Percentiles rank a stretch among this genome's conserved stretches.
Conservation (phyloP, 371 early-diverging fungal species). For the Circinella minor region DNA sequence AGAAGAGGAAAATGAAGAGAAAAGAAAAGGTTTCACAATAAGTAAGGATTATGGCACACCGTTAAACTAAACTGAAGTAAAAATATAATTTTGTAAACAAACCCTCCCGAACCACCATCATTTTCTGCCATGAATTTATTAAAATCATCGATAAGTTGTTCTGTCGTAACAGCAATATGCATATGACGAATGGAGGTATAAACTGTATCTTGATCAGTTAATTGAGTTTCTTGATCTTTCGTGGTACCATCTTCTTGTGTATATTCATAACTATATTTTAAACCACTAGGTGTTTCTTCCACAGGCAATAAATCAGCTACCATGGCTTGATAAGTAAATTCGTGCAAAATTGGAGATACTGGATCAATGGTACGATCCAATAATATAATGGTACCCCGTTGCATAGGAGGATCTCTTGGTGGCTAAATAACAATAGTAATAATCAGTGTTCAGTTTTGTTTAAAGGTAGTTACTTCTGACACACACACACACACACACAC, state of each 20-base stretch:
- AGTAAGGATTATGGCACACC: no score
- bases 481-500: no score
- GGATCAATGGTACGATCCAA: conserved; percentile 92
- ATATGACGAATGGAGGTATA: conserved; percentile 87
- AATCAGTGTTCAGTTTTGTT: background rate
- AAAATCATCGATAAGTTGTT: conserved; percentile 80
- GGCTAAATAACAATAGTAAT: conserved; percentile 36
- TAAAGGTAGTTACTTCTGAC: no score
- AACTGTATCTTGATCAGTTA: conserved; percentile 77
- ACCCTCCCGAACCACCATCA: conserved; percentile 54
- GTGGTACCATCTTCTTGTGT: conserved; percentile 57
- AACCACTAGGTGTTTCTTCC: conserved; percentile 61
- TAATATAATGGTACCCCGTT: conserved; percentile 79
- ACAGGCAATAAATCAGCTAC: conserved; percentile 84
- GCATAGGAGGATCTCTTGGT: conserved; percentile 62
- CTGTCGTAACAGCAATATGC: conserved; percentile 92
- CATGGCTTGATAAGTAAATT: conserved; percentile 96
- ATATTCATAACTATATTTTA: conserved; percentile 68
- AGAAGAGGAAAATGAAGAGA: no score
- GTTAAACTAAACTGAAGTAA: background rate
- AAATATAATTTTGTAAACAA: conserved; percentile 5
- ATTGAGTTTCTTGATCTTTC: conserved; percentile 60
- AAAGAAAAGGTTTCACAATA: background rate
- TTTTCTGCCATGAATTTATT: conserved; percentile 75
- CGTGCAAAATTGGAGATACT: conserved; percentile 87